A percentile compares a stretch with the other conserved stretches of the same genome.
Conservation (phyloP, 768 basidiomycete genomes). For the Psilocybe subaeruginosa region DNA sequence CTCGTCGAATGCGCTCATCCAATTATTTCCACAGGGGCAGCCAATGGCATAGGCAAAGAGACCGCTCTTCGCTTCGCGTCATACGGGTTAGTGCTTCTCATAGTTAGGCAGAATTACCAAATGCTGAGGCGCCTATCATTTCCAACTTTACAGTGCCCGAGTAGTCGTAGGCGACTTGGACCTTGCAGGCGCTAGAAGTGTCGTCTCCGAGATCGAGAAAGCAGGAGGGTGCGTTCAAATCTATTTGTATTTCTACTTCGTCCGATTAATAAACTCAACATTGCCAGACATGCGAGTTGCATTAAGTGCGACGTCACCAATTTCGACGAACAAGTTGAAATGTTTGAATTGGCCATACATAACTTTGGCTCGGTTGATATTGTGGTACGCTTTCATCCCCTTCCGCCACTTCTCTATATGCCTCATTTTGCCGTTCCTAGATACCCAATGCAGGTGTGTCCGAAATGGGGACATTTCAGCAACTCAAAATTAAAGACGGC, state of each 20-base stretch:
- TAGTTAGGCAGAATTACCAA: not conserved
- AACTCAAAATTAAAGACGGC: slow-evolving; percentile 36
- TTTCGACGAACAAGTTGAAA: slow-evolving; percentile 55
- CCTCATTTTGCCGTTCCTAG: slow-evolving; percentile 18
- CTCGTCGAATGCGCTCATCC: not conserved
- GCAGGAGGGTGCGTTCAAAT: slow-evolving; percentile 43
- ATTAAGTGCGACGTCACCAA: slow-evolving; percentile 51
- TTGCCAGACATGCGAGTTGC: slow-evolving; percentile 40
- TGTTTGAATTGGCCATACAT: slow-evolving; percentile 52
- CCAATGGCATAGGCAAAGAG: slow-evolving; percentile 57
- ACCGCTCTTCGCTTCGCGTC: slow-evolving; percentile 53
- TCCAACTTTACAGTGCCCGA: slow-evolving; percentile 41
- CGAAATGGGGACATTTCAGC: slow-evolving; percentile 36
- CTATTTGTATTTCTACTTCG: not conserved
- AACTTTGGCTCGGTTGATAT: slow-evolving; percentile 54
- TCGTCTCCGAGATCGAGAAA: slow-evolving; percentile 41
- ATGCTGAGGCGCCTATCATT: not conserved
- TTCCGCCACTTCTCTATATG: not conserved
- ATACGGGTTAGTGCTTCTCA: slow-evolving; percentile 41
- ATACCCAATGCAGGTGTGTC: slow-evolving; percentile 54
- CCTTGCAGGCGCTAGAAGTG: slow-evolving; percentile 37
- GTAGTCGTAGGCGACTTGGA: slow-evolving; percentile 59
- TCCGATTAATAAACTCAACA: not conserved
- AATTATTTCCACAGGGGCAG: slow-evolving; percentile 38
- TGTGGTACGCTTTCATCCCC: slow-evolving; percentile 39